Conservation (phyloP, 257 asterid species). For the Solanum sejunctum region DNA sequence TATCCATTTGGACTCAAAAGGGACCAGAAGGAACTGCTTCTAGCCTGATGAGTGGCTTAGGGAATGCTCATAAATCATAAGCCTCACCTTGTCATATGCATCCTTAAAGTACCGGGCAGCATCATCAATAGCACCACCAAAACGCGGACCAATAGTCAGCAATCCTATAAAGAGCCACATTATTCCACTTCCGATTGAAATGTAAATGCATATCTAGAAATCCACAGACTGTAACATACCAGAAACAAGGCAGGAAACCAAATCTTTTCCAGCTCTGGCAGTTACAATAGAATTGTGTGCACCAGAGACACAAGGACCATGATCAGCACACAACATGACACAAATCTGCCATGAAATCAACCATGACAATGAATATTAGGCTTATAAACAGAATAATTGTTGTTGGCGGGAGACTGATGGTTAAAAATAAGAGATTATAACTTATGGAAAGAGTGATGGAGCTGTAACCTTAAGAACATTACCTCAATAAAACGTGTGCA, state of each 20-base stretch:
- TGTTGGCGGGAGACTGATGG: background rate
- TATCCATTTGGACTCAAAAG: background rate
- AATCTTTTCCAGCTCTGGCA: slow-evolving; percentile 98
- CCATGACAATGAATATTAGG: slow-evolving; percentile 2
- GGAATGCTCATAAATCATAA: slow-evolving; percentile 3
- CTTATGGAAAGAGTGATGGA: background rate
- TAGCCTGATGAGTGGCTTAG: background rate
- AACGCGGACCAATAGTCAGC: slow-evolving; percentile 95
- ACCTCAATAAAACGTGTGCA: slow-evolving; percentile 98
- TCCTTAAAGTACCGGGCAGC: slow-evolving; percentile 99
- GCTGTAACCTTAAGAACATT: slow-evolving; percentile 5
- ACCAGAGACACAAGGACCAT: slow-evolving; percentile 99
- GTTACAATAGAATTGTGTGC: slow-evolving; percentile 98
- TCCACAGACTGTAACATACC: slow-evolving; percentile 26
- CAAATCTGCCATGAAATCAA: slow-evolving; percentile 50
- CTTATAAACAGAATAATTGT: background rate
- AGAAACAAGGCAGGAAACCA: slow-evolving; percentile 93
- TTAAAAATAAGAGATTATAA: background rate
- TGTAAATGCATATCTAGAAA: background rate
- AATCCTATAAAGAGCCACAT: slow-evolving; percentile 47
- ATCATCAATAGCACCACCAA: slow-evolving; percentile 98
- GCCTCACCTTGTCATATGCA: slow-evolving; percentile 80
- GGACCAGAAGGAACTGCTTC: background rate
- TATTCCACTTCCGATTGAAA: background rate
- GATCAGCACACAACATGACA: slow-evolving; percentile 97